Evolutionary conservation across 2,329 filamentous ascomycete genomes (phyloP), one percentile per base, ranked within the genome.

Genomic region (Claviceps fusiformis): DNA sequence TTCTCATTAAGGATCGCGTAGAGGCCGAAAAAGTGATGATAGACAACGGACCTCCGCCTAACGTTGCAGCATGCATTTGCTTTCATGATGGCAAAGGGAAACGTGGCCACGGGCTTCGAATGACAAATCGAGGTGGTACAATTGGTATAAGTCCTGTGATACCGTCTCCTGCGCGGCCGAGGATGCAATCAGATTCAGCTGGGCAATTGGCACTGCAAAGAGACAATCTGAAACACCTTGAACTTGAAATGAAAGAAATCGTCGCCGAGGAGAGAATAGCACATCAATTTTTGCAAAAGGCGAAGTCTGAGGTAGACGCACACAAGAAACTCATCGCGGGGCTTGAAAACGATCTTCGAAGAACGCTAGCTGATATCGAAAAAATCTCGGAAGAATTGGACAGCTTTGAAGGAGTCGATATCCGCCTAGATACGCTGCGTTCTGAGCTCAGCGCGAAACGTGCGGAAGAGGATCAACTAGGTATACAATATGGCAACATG

Each of bases 131-230:
- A 17, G 68, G 64, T 9, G 70, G 71, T 15, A 68, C 67, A n/a
- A 71, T 68, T 46, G 67, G 66, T 66, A 77, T 56, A 57, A 76
- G 67, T 11, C 71, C 72, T 6, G 59, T 72, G 5, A 67, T 73
- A 8, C 75, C 77, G 17, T 81, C 73, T 60, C 68, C 64, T 0
- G 74, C 78, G 44, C 71, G 70, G 10, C 75, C 86, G 29, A 82
- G 90, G n/a, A 95, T 95, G 82, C 86, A 85, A 64, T 85, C 87
- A 0, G 87, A 95, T 64, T 75, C 81, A 31, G 85, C 81, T 55
- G 79, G 79, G 19, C 86, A 89, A 63, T 77, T 91, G 45, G 64
- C 67, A 7, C 68, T 78, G 15, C 74, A 78, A 48, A 71, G 71
- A 56, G 75, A 81, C 31, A 70, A 72, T 4, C 59, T 81, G 3